phyloP scores from a whole-genome alignment of 2,329 filamentous ascomycete genomes.

The Huntiella abstrusa region DNA sequence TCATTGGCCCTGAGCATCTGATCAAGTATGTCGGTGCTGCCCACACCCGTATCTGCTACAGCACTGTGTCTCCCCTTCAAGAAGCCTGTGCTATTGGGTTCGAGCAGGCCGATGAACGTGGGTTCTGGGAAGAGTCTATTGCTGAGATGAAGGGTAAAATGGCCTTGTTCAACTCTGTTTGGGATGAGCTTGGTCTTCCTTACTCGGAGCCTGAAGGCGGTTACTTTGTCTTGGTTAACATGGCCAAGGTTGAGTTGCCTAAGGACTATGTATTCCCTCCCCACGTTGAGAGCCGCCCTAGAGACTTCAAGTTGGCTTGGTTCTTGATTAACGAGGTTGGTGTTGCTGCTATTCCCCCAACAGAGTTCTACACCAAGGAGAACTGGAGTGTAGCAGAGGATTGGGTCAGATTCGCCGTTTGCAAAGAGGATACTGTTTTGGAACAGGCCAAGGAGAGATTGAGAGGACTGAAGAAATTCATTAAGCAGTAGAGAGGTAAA shows the following conservation, averaged over 20 bases:
- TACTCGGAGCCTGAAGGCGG: conserved; percentile 91
- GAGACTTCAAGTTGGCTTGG: conserved; percentile 91
- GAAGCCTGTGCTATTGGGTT: conserved; percentile 90
- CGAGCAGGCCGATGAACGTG: conserved; percentile 65
- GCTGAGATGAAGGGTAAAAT: conserved; percentile 82
- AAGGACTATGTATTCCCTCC: conserved; percentile 71
- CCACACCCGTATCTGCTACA: conserved; percentile 93
- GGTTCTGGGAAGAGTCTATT: conserved; percentile 76
- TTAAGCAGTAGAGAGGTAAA: conserved; percentile 17
- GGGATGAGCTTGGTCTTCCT: conserved; percentile 54
- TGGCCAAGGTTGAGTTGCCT: conserved; percentile 71
- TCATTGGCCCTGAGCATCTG: conserved; percentile 74
- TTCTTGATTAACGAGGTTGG: conserved; percentile 94
- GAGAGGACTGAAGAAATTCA: conserved; percentile 54
- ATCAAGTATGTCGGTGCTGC: conserved; percentile 85
- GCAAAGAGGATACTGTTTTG: conserved; percentile 77
- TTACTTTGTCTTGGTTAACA: conserved; percentile 93
- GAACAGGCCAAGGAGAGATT: conserved; percentile 62
- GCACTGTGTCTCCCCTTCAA: conserved; percentile 78
- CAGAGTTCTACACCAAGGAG: conserved; percentile 80
- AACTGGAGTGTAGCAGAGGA: conserved; percentile 80
- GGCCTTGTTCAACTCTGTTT: conserved; percentile 66
- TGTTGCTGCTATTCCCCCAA: conserved; percentile 87
- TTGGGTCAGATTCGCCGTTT: conserved; percentile 88
- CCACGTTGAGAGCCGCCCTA: conserved; percentile 67